Evolutionary conservation across 2,329 filamentous ascomycete species (phyloP).

Genomic region (Nigrospora sphaerica): DNA sequence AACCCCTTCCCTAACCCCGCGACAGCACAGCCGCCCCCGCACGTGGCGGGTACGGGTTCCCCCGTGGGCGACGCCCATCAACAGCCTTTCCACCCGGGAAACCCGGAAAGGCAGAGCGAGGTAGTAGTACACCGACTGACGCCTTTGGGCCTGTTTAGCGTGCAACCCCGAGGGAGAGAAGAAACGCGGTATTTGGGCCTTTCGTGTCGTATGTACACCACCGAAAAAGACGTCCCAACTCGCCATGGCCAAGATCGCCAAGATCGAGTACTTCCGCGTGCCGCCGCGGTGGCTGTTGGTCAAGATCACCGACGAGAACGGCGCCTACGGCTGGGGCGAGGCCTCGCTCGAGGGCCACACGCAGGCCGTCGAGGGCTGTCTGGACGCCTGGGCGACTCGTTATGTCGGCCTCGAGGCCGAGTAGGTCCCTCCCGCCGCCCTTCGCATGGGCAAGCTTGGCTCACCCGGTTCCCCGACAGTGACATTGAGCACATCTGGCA

Average conservation of each 20-base stretch:
- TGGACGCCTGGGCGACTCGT: constrained; percentile 58
- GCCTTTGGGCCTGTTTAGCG: too few relatives aligned
- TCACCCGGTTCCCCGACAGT: constrained; percentile 27
- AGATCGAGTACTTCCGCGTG: constrained; percentile 67
- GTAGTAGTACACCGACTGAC: too few relatives aligned
- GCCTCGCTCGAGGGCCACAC: constrained; percentile 68
- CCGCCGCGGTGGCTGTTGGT: constrained; percentile 73
- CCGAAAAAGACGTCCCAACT: too few relatives aligned
- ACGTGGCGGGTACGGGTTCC: too few relatives aligned
- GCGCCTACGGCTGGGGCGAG: constrained; percentile 65
- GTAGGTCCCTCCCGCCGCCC: constrained; percentile 31
- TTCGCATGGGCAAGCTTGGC: background rate
- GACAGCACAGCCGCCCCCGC: too few relatives aligned
- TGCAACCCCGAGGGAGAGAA: too few relatives aligned
- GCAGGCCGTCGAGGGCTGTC: constrained; percentile 65
- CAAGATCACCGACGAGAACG: constrained; percentile 63
- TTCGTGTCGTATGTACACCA: too few relatives aligned
- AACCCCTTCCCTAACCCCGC: too few relatives aligned
- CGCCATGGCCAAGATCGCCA: constrained; percentile 55
- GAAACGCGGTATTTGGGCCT: too few relatives aligned
- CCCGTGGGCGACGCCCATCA: too few relatives aligned
- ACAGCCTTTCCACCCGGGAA: too few relatives aligned
- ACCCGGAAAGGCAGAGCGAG: too few relatives aligned
- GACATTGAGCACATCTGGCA: constrained; percentile 82
- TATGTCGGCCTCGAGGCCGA: constrained; percentile 64